Evolutionary conservation across 73 alveolate genomes (phyloP), one percentile per base, ranked within the genome.

Genomic region (Stentor roeselii): DNA sequence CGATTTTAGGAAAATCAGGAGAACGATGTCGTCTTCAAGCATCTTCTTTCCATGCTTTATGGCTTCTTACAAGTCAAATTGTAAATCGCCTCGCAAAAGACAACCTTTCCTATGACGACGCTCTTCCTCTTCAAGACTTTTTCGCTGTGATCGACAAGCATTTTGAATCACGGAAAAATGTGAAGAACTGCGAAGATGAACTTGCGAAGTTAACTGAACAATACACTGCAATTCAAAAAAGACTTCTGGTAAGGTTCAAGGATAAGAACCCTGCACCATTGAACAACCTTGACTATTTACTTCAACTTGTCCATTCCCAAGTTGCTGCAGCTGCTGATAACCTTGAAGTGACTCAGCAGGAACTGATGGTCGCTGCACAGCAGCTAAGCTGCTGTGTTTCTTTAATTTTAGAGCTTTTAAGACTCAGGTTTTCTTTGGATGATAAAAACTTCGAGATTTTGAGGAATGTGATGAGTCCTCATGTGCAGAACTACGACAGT

Each of bases 211-310:
- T 90, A 30, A 59, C 90, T 31, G 87, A 85, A 59, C 83, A 91
- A 59, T 91, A 87, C 87, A 42, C 92, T 74, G 83, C 83, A 2
- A 88, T 91, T 36, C 84, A 91, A 78, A 91, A 91, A 60, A 40
- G 96, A 85, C 86, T 91, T 37, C 83, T 91, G 2, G 86, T 60
- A 30, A 76, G 96, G 61, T 91, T 91, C 59, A 83, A 90, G 82
- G 96, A 91, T 75, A 91, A 91, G 75, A 91, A 91, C 83, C 96
- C 96, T 15, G 75, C 96, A 2, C 94, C 93, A 59, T 80, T 91
- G 31, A 88, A 91, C 42, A 88, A 85, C 42, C 86, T 91, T 4
- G 96, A 91, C 58, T 91, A 76, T 80, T 67, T 91, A 32, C 60
- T 91, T 0, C 89, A 80, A 37, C 87, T 84, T 31, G 88, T 93